Evolutionary conservation across 1,284 basidiomycete species (phyloP), one percentile per base, ranked within the genome.

Genomic region (Agroathelia rolfsii): DNA sequence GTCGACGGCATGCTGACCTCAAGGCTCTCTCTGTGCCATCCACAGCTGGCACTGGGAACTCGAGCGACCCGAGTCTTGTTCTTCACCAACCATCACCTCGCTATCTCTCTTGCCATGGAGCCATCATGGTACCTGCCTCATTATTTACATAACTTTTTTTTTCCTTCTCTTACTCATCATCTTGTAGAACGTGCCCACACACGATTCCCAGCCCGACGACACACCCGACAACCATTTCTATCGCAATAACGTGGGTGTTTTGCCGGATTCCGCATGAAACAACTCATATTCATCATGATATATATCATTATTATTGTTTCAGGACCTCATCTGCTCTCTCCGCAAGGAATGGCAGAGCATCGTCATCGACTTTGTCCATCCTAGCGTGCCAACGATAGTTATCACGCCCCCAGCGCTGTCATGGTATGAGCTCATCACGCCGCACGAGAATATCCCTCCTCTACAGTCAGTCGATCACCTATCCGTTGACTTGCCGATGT

Each of bases 351-450:
- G 54, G n/a, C 39, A 43, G 30, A 49, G 50, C 36, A 31, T 53
- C 22, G 41, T 59, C 33, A 25, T 55, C 20, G 49, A 54, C 32
- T 52, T 52, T 24, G 15, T 27, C 9, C 24, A 33, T 32, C 49
- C 51, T 19, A 25, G 48, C 9, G 44, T 54, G 1, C 69, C 69
- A 0, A 65, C 68, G 47, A 66, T 73, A 33, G 65, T 69, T 32
- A 60, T 72, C 28, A 62, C 66, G 11, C 61, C 62, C 22, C 56
- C 62, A 26, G 48, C 56, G 31, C 56, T 59, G 28, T 52, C 39
- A 4, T 51, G 43, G 40, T 51, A 62, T 25, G 57, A 57, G n/a
- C n/a, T n/a, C n/a, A n/a, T n/a, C n/a, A n/a, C n/a, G n/a, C n/a
- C n/a, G n/a, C n/a, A n/a, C 33, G 52, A 53, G 28, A 53, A 50